Percentiles rank a stretch among this genome's conserved stretches.
These are phyloP conservation scores for Chlamydomonas schloesseri DNA, from an alignment of 139 green algal genomes.

Conservation along the genomic window DNA sequence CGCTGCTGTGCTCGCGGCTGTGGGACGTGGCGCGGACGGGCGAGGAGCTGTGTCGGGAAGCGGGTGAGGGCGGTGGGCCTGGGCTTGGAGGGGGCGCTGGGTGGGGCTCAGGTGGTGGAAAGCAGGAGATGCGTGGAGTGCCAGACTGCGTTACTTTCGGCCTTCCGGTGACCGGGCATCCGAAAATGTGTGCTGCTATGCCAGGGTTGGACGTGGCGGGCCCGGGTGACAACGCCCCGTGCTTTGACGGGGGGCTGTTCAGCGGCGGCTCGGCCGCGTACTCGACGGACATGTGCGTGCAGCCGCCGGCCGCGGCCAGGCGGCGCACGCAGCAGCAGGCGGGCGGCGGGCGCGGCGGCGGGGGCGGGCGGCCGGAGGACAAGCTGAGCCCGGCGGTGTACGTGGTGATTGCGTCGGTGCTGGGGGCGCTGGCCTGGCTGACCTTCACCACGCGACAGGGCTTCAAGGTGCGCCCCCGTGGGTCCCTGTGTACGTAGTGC, in stretches of 20 bases:
- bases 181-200: no score
- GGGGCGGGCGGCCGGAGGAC: background rate
- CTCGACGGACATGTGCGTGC: constrained; percentile 8
- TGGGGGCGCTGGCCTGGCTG: constrained; percentile 7
- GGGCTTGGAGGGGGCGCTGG: background rate
- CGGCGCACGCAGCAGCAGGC: background rate
- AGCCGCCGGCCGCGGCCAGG: background rate
- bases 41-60: constrained; percentile 19
- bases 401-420: background rate
- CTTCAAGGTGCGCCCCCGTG: background rate
- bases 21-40: constrained; percentile 10
- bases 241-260: background rate
- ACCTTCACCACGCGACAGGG: background rate
- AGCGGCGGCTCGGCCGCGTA: background rate
- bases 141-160: no score
- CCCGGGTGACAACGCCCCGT: no score
- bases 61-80: background rate
- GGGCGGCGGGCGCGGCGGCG: background rate
- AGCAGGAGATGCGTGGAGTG: no score
- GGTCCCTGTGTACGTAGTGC: no score
- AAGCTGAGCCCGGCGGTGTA: constrained; percentile 10
- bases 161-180: no score
- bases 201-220: background rate
- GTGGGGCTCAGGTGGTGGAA: background rate
- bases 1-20: constrained; percentile 37